Evolutionary conservation across 805 yeast genomes (phyloP).

Genomic region (Wickerhamiella kurtzmanii): DNA sequence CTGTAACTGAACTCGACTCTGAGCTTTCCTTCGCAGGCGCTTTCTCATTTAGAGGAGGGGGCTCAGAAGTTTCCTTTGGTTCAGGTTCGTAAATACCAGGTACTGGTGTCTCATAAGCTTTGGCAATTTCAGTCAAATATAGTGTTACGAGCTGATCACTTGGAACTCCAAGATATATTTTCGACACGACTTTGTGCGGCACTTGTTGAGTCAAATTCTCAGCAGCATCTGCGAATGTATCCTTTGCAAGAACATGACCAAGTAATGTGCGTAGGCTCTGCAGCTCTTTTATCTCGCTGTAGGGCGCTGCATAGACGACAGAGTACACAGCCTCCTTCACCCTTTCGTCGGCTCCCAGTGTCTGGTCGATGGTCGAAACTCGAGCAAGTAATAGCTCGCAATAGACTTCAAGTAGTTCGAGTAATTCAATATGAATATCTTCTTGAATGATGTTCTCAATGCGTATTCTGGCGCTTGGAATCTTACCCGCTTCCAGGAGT

Average conservation of each 20-base stretch:
- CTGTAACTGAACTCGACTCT: neutral
- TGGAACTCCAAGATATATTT: constrained; percentile 61
- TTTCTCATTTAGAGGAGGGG: neutral
- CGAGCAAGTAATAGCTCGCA: constrained; percentile 73
- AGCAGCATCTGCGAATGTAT: constrained; percentile 43
- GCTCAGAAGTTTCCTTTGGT: constrained; percentile 6
- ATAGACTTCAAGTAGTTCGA: constrained; percentile 68
- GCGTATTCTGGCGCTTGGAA: constrained; percentile 67
- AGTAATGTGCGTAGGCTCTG: constrained; percentile 47
- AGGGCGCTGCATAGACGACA: constrained; percentile 53
- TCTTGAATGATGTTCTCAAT: constrained; percentile 76
- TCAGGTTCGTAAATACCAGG: constrained; percentile 33
- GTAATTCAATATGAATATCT: constrained; percentile 63
- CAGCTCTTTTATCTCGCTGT: constrained; percentile 66
- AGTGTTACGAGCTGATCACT: constrained; percentile 46
- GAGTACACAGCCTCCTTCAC: constrained; percentile 63
- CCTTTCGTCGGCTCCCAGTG: constrained; percentile 14
- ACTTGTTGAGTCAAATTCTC: constrained; percentile 41
- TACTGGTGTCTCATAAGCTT: constrained; percentile 63
- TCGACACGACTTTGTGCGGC: constrained; percentile 50
- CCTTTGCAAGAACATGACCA: constrained; percentile 50
- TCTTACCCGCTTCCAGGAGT: constrained; percentile 53
- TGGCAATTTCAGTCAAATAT: constrained; percentile 68
- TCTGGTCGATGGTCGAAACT: constrained; percentile 39
- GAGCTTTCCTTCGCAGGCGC: neutral